Evolutionary conservation across 352 stramenopile species (phyloP).

Genomic region (Aphanomyces invadans): DNA sequence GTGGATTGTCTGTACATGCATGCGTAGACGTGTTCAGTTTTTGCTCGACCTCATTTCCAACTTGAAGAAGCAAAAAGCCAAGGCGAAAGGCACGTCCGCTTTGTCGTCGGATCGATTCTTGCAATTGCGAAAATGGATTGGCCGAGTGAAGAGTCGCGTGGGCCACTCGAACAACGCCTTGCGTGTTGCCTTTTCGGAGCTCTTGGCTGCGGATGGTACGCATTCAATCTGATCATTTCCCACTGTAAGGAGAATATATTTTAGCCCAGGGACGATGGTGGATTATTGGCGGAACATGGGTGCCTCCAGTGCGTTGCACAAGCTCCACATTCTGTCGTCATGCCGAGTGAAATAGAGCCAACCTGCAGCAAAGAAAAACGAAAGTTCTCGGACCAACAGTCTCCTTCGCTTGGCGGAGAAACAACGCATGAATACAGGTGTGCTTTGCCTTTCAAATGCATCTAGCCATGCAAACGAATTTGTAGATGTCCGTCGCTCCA

Average conservation of each 20-base stretch:
- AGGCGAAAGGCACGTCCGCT: constrained; percentile 47
- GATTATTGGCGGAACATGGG: constrained; percentile 94
- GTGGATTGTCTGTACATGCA: not conserved
- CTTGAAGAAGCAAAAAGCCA: constrained; percentile 89
- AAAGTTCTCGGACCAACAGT: constrained; percentile 41
- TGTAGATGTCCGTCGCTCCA: constrained; percentile 83
- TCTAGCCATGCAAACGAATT: not conserved
- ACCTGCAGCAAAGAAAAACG: constrained; percentile 20
- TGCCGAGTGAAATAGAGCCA: constrained; percentile 27
- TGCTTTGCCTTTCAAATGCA: not conserved
- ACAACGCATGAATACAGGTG: constrained; percentile 95
- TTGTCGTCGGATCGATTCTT: constrained; percentile 52
- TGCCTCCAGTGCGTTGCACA: constrained; percentile 59
- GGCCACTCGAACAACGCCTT: constrained; percentile 66
- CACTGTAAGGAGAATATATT: constrained; percentile 37
- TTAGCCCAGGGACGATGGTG: constrained; percentile 90
- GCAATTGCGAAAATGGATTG: constrained; percentile 90
- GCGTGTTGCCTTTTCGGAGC: constrained; percentile 62
- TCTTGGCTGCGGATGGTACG: constrained; percentile 74
- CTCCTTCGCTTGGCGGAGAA: constrained; percentile 90
- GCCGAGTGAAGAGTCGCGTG: constrained; percentile 89
- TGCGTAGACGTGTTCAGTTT: constrained; percentile 47
- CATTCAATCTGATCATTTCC: constrained; percentile 66
- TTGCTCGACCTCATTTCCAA: constrained; percentile 95
- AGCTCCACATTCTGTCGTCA: no score